Base-by-base conservation (phyloP, 2,329 filamentous ascomycete species). In the Penicillium palitans region DNA sequence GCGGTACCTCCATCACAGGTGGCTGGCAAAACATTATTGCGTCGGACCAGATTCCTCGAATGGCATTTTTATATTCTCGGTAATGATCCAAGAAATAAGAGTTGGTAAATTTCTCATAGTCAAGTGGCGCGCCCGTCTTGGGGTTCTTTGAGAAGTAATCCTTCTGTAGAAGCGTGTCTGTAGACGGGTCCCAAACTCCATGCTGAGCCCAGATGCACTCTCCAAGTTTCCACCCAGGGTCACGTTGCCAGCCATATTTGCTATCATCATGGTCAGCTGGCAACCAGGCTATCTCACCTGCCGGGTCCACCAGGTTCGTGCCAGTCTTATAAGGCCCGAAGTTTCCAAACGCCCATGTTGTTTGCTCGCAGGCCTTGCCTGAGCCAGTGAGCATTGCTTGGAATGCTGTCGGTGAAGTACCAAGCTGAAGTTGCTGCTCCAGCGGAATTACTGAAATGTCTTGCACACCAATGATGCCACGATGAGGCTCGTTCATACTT, bases 151-250 rank as follows among this genome's bases (percentile, higher is more conserved):
- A 83, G 70, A 99, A 99, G 74, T 98, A 97, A 72, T 96, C 87
- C 68, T 93, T 96, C 65, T 84, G 86, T 57, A 96, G 75, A 6
- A 99, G 78, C 0, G 84, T 85, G 71, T 97, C 92, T 2, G 84
- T 89, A 4, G 81, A 78, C 6, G 90, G 87, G 70, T 99, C 91
- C 95, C 95, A 99, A 6, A 99, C 86, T 1, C 93, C 93, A 73
- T 99, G 93, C 70, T 97, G 93, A 4, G 95, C 93, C 95, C 95
- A 99, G 41, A 99, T 74, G 70, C 95, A 98, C 74, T 96, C 87
- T n/a, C 95, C 95, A 19, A 99, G 79, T 73, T 88, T 93, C 95
- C 95, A 99, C 8, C 82, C 88, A 0, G 90, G 83, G 70, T 96
- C 91, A 63, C 95, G 86, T 72, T 90, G 92, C 87, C 91, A 99